Evolutionary conservation across 306 rosid species (phyloP), one percentile per base, ranked within the genome.

Genomic region (Canavalia ensiformis): DNA sequence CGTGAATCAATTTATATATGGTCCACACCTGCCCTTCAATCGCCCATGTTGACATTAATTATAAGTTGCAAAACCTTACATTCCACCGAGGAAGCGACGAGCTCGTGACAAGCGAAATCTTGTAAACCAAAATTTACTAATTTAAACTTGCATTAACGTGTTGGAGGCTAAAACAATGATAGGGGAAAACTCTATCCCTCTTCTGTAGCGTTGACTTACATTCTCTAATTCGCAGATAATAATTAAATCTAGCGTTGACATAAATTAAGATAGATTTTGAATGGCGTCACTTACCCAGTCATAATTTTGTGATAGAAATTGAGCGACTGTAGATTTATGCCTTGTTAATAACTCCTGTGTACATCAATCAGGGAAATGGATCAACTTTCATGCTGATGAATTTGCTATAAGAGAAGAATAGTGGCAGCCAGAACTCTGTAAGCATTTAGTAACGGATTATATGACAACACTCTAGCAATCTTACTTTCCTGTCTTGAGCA

Each of bases 291-390:
- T 73, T 83, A 90, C 97, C 97, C 95, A 90, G 70, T 92, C 98
- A 88, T 89, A 94, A 58, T 92, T 90, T 74, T 81, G 83, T 39
- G 91, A 82, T 54, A 94, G 97, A 81, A 91, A 94, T 18, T 88
- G 95, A 0, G 97, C 90, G 18, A 92, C 98, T 0, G 97, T 92
- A 30, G 97, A 87, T 83, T 94, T 94, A 83, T 94, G 98, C 90
- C 98, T 94, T 1, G 97, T 94, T 89, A 94, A 72, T 71, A 94
- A 88, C 83, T 94, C 98, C 98, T 92, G 90, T 84, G 35, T 76
- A 28, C 34, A 39, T 63, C 62, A 68, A 34, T 67, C 4, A 49
- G 34, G 77, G 44, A 9, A 76, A 71, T 29, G 34, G 28, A 45
- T 84, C 30, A 70, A 71, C 56, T 18, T 74, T 79, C 30, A 18